Base-by-base conservation (phyloP, 352 stramenopile species). In the Globisporangium nodosum region DNA sequence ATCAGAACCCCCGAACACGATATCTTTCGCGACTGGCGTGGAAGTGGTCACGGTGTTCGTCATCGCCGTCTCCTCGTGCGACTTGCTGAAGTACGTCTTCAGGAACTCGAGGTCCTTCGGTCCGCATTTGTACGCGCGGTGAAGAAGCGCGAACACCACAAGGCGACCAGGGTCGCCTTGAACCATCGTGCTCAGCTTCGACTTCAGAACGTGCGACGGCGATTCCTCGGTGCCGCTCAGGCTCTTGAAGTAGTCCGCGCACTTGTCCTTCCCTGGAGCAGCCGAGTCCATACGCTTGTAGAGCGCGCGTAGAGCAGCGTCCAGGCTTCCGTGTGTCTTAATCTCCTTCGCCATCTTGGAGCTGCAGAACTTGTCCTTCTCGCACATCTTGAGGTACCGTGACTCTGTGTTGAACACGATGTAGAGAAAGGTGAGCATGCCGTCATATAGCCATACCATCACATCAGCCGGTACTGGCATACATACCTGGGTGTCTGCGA, bases 21-120 rank as follows among this genome's bases (percentile, higher is more conserved):
- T 6, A 13, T 64, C 50, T 43, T 46, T 37, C 21, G 20, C 35
- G 13, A 40, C 40, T 1, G 24, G 24, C 39, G 11, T 31, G 35
- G 39, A 30, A 49, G n/a, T 20, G 9, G 21, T 7, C 24, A n/a
- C 24, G 27, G 20, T 30, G 42, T 5, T 4, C 15, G 42, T 24
- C 21, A 24, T 21, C 7, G 7, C 33, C 1, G 33, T 12, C 33
- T 39, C 33, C 16, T 11, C n/a, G 18, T 3, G 27, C 13, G 7
- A 24, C 11, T n/a, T 31, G 0, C 0, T 15, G 37, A 61, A 49
- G 21, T 42, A 47, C 18, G 6, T 8, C 11, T 48, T 47, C 9
- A 61, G 48, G 56, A 61, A 61, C 21, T 31, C 21, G 47, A 65
- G 30, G 46, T 70, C 64, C 9, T 53, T 35, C 21, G n/a, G n/a